Evolutionary conservation across 2,329 filamentous ascomycete species (phyloP).

Genomic region (Juglanconis oblonga): DNA sequence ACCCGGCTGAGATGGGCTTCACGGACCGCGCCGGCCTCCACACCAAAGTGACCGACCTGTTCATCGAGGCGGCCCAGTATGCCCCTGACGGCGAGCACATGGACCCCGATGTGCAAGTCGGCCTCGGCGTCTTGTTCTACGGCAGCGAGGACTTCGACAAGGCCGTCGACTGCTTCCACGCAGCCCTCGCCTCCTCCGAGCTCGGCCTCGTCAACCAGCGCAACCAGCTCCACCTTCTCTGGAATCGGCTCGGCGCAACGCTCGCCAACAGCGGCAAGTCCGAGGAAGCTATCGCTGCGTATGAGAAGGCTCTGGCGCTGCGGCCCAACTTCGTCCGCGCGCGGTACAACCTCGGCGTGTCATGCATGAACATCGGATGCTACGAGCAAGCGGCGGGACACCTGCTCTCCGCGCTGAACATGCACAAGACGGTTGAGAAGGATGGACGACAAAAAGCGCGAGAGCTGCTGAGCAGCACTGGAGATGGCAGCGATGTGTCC

Average conservation of each 20-base stretch:
- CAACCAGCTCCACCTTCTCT: constrained; percentile 87
- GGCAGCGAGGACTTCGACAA: constrained; percentile 98
- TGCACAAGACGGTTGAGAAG: constrained; percentile 92
- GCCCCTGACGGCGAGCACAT: constrained; percentile 91
- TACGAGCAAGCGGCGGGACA: constrained; percentile 91
- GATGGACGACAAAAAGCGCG: constrained; percentile 79
- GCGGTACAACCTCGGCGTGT: constrained; percentile 93
- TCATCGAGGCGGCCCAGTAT: constrained; percentile 88
- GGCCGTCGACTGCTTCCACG: constrained; percentile 95
- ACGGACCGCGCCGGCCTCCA: constrained; percentile 89
- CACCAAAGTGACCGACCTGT: constrained; percentile 83
- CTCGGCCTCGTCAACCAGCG: constrained; percentile 79
- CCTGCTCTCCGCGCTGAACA: constrained; percentile 83
- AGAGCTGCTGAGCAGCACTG: constrained; percentile 67
- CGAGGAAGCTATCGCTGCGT: constrained; percentile 95
- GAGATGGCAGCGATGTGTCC: constrained; percentile 40
- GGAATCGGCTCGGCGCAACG: constrained; percentile 95
- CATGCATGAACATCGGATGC: constrained; percentile 96
- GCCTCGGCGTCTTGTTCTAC: constrained; percentile 94
- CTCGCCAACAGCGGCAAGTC: constrained; percentile 90
- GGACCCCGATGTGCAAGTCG: constrained; percentile 98
- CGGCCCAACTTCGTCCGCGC: constrained; percentile 96
- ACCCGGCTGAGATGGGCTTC: constrained; percentile 83
- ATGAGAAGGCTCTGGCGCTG: constrained; percentile 85
- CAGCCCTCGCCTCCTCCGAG: constrained; percentile 83